A percentile compares a stretch with the other conserved stretches of the same genome.
phyloP scores from a whole-genome alignment of 495 filamentous ascomycete species.

The Neurospora tetraspora region DNA sequence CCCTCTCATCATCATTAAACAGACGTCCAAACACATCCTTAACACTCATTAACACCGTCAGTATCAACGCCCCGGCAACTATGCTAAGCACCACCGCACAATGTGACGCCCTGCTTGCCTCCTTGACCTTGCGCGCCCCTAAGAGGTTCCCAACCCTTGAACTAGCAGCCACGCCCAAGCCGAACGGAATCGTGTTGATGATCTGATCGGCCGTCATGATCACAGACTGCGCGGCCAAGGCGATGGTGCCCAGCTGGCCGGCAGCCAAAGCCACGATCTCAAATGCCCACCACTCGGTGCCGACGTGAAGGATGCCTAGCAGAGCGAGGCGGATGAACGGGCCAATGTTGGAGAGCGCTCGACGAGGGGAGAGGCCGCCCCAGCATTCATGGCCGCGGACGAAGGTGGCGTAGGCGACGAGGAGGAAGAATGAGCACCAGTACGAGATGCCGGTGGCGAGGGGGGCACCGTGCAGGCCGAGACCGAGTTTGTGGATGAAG shows the following conservation, averaged over 20 bases:
- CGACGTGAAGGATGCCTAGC: constrained; percentile 78
- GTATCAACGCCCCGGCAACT: constrained; percentile 54
- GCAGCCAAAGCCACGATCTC: constrained; percentile 91
- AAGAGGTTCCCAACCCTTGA: constrained; percentile 76
- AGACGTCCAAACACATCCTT: constrained; percentile 71
- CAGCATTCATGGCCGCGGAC: constrained; percentile 67
- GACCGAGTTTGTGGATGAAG: constrained; percentile 60
- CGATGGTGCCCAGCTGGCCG: constrained; percentile 70
- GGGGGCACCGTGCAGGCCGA: constrained; percentile 72
- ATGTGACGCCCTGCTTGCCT: constrained; percentile 66
- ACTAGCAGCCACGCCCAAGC: constrained; percentile 75
- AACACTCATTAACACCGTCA: constrained; percentile 63
- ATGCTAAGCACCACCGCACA: constrained; percentile 67
- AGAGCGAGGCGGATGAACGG: constrained; percentile 70
- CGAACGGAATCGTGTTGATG: constrained; percentile 88
- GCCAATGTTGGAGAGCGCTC: constrained; percentile 52
- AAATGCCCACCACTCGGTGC: constrained; percentile 95
- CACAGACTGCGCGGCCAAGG: constrained; percentile 79
- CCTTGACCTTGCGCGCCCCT: constrained; percentile 55
- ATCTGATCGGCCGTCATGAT: constrained; percentile 94
- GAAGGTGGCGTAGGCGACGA: constrained; percentile 67
- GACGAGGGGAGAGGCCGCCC: constrained; percentile 63
- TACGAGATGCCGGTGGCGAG: constrained; percentile 78
- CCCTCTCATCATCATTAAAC: constrained; percentile 70
- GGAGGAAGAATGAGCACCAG: constrained; percentile 72